Evolutionary conservation across 805 yeast species (phyloP), one percentile per base, ranked within the genome.

Genomic region (Wickerhamia fluorescens): DNA sequence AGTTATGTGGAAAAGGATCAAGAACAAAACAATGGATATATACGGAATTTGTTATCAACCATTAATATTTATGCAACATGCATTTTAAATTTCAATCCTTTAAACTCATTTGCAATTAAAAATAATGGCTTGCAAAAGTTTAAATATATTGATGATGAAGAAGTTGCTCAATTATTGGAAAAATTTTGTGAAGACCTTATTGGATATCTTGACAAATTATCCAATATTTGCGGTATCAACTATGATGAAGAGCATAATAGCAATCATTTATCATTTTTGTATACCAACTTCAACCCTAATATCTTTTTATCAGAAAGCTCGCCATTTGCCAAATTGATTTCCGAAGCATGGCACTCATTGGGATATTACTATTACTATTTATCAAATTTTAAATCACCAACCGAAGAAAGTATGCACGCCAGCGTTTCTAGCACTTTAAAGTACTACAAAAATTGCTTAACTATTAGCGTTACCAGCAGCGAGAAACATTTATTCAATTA

Each of bases 401-500:
- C 42, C n/a, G 24, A 30, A 8, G 46, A 41, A 3, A 16, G 23
- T 1, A 42, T 57, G 35, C 20, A 38, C 4, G 23, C 14, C 6
- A 37, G 50, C 30, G 40, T 41, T 14, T 14, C 14, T 2, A 35
- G 41, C 6, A 41, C 52, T 3, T 30, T 53, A 22, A 24, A 24
- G n/a, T 47, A 40, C 36, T 59, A 53, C 38, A 60, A 61, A 29
- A 58, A 53, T 26, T 37, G 58, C 19, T 51, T 64, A 33, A 56
- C 60, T 13, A 42, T 60, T 9, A 58, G 61, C 36, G 42, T 62
- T 12, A 51, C 61, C 2, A 65, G 64, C 3, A 54, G 45, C 33
- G 36, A 38, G 6, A 30, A 33, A 2, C 42, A 44, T 28, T 45
- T 61, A 25, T 68, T 58, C 45, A 63, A 66, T 31, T 75, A 73